Evolutionary conservation across 2,329 filamentous ascomycete species (phyloP), one percentile per base, ranked within the genome.

Genomic region (Talaromyces verruculosus): DNA sequence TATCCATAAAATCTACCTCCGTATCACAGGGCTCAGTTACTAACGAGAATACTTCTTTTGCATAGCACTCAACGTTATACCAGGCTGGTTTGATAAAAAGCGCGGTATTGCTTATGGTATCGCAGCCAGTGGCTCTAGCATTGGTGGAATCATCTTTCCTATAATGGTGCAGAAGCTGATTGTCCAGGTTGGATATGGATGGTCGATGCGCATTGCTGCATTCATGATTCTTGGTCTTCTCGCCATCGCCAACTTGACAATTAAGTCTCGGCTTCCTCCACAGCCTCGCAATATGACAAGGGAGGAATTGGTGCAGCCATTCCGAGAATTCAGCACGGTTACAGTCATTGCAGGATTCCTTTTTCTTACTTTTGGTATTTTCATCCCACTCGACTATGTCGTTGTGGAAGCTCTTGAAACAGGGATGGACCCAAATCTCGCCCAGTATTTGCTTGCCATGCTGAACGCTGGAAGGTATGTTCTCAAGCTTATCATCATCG

Each of bases 151-250:
- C 17, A 82, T 88, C 41, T 83, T 88, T 58, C 87, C 87, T 0
- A 87, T 89, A 70, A 86, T 89, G 82, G 81, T 88, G 13, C 76
- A 81, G 1, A 81, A 82, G 39, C 75, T 89, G 25, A 84, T 89
- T 55, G 78, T 78, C 0, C 39, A 79, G 58, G 78, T 87, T 61
- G 84, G 85, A 39, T 85, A 86, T 70, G 73, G 78, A 45, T 89
- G 85, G 87, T 77, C 84, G 0, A 86, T 88, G 79, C 81, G 86
- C 8, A 83, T 82, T 58, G 80, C 78, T 28, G 79, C 86, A 15
- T 87, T 91, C 65, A 77, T 90, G 59, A 87, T 91, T 68, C 82
- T 91, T 67, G 83, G 80, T 64, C 77, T 86, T 67, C 80, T 86
- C 67, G 75, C 83, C 39, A 79, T 89, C 67, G 83, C 85, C 41